A percentile compares a stretch with the other conserved stretches of the same genome.
Evolutionary conservation across 2,329 filamentous ascomycete genomes (phyloP).

Genomic region (Fusarium odoratissimum): DNA sequence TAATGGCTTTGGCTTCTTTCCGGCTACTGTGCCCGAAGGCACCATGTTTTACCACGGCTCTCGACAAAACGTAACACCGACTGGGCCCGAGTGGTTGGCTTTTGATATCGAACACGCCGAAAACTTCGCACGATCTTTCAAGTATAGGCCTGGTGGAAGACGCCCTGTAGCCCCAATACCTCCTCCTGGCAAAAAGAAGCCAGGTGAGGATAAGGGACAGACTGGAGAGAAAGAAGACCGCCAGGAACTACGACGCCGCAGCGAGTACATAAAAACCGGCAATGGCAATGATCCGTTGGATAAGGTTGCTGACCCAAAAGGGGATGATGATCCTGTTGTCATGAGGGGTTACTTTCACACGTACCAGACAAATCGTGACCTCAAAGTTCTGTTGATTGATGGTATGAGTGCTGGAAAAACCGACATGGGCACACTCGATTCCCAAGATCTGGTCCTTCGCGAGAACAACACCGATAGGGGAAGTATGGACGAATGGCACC

Average conservation of each 20-base stretch:
- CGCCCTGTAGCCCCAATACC: not conserved
- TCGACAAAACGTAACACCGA: constrained; percentile 56
- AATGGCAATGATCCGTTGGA: not conserved
- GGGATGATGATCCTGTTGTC: constrained; percentile 8
- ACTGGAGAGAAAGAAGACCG: not conserved
- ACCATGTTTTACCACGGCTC: constrained; percentile 77
- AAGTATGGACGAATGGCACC: constrained; percentile 57
- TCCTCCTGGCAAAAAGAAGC: not conserved
- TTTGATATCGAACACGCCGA: constrained; percentile 82
- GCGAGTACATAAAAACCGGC: not conserved
- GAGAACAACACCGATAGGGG: constrained; percentile 46
- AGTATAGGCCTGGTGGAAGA: not conserved
- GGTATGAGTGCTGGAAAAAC: constrained; percentile 77
- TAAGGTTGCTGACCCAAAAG: constrained; percentile 3
- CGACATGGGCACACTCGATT: constrained; percentile 72
- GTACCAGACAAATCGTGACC: constrained; percentile 67
- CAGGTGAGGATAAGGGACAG: not conserved
- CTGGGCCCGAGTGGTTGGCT: constrained; percentile 75
- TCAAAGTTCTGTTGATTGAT: constrained; percentile 75
- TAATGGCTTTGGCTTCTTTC: constrained; percentile 80
- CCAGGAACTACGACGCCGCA: constrained; percentile 22
- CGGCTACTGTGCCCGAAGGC: constrained; percentile 71
- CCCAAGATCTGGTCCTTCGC: constrained; percentile 71
- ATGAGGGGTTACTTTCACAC: constrained; percentile 73
- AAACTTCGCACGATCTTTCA: constrained; percentile 63